These are phyloP conservation scores for Leishmania guyanensis DNA, from an alignment of 208 protist species.

Conservation along the genomic window DNA sequence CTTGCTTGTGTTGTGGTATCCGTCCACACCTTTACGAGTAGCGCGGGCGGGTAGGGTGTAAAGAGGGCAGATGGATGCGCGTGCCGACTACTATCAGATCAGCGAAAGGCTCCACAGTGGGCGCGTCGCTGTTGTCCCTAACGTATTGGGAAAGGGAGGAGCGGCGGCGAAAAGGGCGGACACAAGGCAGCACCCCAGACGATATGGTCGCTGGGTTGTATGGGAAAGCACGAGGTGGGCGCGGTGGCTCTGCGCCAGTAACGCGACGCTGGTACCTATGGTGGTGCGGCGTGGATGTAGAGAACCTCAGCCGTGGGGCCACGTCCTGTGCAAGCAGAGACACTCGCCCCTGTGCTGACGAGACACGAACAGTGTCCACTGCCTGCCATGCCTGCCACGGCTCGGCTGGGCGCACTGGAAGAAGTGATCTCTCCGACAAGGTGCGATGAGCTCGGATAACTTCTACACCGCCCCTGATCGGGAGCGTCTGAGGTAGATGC, in stretches of 20 bases:
- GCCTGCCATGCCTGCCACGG: slow-evolving; percentile 5
- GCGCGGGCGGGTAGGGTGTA: background rate
- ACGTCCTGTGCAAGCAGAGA: background rate
- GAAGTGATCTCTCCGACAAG: background rate
- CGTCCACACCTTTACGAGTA: background rate
- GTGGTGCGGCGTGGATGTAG: background rate
- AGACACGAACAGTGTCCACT: background rate
- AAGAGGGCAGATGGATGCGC: slow-evolving; percentile 24
- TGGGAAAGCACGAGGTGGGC: background rate
- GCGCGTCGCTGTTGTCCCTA: background rate
- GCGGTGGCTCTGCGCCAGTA: background rate
- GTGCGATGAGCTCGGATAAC: slow-evolving; percentile 12
- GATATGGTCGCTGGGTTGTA: background rate
- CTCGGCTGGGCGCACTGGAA: background rate
- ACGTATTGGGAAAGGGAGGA: background rate
- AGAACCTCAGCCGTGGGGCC: background rate
- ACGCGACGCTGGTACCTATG: background rate
- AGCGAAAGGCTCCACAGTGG: background rate
- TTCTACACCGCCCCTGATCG: slow-evolving; percentile 15
- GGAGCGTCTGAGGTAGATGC: background rate
- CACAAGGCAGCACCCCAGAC: background rate
- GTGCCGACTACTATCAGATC: slow-evolving; percentile 24
- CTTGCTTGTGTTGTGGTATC: background rate
- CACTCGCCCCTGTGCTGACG: background rate
- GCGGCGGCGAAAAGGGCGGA: background rate